These are phyloP conservation scores for Chimonanthus praecox DNA, from an alignment of 164 flowering plant species.

Conservation along the genomic window DNA sequence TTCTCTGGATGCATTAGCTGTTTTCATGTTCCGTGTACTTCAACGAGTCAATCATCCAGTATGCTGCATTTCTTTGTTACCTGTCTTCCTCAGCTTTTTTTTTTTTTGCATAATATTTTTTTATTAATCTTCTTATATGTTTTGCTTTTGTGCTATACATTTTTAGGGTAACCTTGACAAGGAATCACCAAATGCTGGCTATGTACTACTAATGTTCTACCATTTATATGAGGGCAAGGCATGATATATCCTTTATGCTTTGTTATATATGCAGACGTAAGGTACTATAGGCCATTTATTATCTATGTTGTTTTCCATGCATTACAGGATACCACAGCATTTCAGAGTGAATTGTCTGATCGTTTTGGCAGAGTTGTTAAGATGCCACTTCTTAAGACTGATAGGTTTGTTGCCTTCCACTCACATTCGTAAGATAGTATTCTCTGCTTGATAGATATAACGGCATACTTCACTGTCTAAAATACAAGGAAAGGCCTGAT, in stretches of 20 bases:
- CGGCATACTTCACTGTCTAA: no score
- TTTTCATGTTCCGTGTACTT: slow-evolving; percentile 90
- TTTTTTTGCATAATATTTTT: background rate
- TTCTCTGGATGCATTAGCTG: slow-evolving; percentile 87
- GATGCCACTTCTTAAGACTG: slow-evolving; percentile 82
- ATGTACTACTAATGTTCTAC: slow-evolving; percentile 91
- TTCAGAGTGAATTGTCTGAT: slow-evolving; percentile 70
- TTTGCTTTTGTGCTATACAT: slow-evolving; percentile 7
- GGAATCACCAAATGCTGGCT: slow-evolving; percentile 89
- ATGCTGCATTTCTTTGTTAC: slow-evolving; percentile 4
- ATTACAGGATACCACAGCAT: slow-evolving; percentile 68
- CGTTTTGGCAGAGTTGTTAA: slow-evolving; percentile 86
- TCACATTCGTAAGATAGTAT: background rate
- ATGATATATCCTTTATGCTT: slow-evolving; percentile 11
- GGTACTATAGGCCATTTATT: slow-evolving; percentile 2
- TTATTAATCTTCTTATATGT: background rate
- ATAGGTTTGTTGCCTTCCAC: slow-evolving; percentile 44
- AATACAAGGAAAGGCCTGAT: no score
- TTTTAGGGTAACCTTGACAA: slow-evolving; percentile 89
- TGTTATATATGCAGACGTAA: background rate
- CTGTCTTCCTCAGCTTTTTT: no score
- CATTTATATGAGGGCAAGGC: slow-evolving; percentile 95
- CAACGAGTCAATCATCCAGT: slow-evolving; percentile 95
- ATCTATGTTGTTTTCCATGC: background rate
- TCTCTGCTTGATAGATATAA: no score